Evolutionary conservation across 495 filamentous ascomycete genomes (phyloP).

Genomic region (Stereocaulon alpinum): DNA sequence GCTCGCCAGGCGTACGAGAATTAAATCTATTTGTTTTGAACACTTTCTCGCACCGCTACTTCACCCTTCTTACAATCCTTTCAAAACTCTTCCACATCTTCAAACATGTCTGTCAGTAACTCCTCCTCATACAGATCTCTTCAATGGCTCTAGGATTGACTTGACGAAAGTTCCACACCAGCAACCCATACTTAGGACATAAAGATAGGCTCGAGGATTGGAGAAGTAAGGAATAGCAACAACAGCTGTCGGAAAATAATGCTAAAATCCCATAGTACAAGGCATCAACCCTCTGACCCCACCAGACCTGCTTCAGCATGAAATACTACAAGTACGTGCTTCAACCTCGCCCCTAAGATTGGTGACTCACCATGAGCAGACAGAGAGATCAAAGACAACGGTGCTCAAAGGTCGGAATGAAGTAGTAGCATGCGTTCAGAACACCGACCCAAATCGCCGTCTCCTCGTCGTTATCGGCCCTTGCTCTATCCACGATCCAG

Average conservation of each 20-base stretch:
- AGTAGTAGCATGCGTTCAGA: slow-evolving; percentile 72
- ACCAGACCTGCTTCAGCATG: slow-evolving; percentile 89
- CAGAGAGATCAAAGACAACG: slow-evolving; percentile 44
- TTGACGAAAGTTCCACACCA: slow-evolving; percentile 62
- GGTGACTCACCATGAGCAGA: slow-evolving; percentile 26
- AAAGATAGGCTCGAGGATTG: slow-evolving; percentile 74
- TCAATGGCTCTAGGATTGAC: neutral
- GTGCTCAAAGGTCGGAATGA: slow-evolving; percentile 77
- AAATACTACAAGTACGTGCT: slow-evolving; percentile 43
- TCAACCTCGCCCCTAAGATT: neutral
- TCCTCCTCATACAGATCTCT: neutral
- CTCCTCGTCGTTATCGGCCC: slow-evolving; percentile 91
- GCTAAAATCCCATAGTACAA: slow-evolving; percentile 44
- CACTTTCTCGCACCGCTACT: neutral
- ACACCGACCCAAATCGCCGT: slow-evolving; percentile 59
- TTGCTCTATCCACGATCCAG: slow-evolving; percentile 95
- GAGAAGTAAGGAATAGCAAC: slow-evolving; percentile 50
- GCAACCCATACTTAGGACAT: slow-evolving; percentile 84
- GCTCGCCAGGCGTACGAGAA: too few relatives aligned
- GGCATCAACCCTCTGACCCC: slow-evolving; percentile 91
- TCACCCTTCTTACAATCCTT: neutral
- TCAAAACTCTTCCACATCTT: neutral
- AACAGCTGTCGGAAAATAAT: neutral
- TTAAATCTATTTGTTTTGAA: too few relatives aligned
- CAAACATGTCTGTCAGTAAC: slow-evolving; percentile 17